Base-by-base conservation (phyloP, 2,329 filamentous ascomycete genomes). In the Pestalotiopsis fici region DNA sequence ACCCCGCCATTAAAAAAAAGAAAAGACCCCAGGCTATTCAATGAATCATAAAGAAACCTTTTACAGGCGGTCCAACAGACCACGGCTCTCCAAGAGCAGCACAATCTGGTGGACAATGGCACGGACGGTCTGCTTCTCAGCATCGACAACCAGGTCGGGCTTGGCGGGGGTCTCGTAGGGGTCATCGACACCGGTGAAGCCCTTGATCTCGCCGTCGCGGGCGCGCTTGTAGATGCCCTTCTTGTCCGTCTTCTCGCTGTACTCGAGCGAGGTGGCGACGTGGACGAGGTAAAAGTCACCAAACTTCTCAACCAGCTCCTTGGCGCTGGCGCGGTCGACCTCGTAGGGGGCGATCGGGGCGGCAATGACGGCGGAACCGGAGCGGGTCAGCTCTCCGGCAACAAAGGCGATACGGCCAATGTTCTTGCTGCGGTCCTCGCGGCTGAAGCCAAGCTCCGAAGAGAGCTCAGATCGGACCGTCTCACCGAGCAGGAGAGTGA, bases 31-130 rank as follows among this genome's bases (percentile, higher is more conserved):
- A 60, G n/a, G 28, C 28, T 60, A 60, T 60, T 21, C n/a, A 60
- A 35, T 9, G 6, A 37, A 64, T 25, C 43, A 54, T 23, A 18
- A 23, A 28, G 11, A 11, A 35, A 54, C 28, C 23, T 27, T 69
- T 79, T 82, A 89, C 68, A 88, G 77, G 68, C 85, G 88, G 85
- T 98, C 95, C 76, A 99, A 85, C 76, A 97, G 88, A 62, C 96
- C 96, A 76, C 92, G 87, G 79, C 91, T 92, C 88, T 99, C 96
- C 68, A 99, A 86, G 83, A 98, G 83, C 76, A 99, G 86, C 71
- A 99, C 88, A 76, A 99, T 98, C 87, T 98, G 93, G 85, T 99
- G 96, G 65, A 99, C 96, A 70, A 95, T 95, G 68, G 93, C 96
- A 77, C 96, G 88, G 60, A 98, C 95, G 72, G 90, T 93, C 82